These are phyloP conservation scores for Kwoniella mangroviensis DNA, from an alignment of 768 basidiomycete species.

Conservation along the genomic window DNA sequence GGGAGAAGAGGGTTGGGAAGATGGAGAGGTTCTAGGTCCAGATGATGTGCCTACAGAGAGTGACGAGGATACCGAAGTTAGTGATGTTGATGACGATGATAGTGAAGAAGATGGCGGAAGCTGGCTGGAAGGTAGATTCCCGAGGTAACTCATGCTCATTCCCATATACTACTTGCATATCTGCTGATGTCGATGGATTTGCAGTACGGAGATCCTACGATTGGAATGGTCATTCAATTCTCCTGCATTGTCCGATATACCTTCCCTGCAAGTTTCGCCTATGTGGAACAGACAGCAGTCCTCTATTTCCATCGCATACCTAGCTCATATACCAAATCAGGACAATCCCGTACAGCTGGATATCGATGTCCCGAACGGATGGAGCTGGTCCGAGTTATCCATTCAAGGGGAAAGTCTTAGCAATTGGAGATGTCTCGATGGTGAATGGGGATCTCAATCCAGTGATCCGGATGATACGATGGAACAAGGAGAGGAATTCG, in stretches of 20 bases:
- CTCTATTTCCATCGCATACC: slow-evolving; percentile 30
- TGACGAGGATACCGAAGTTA: slow-evolving; percentile 24
- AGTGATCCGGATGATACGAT: slow-evolving; percentile 20
- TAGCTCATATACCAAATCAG: slow-evolving; percentile 4
- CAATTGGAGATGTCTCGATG: slow-evolving; percentile 33
- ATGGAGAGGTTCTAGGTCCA: slow-evolving; percentile 36
- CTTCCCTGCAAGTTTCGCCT: slow-evolving; percentile 28
- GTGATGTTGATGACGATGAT: slow-evolving; percentile 20
- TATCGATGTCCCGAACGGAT: slow-evolving; percentile 35
- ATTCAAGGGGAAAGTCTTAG: slow-evolving; percentile 30
- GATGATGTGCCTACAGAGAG: slow-evolving; percentile 28
- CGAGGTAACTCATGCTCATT: slow-evolving; percentile 28
- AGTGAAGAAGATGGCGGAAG: slow-evolving; percentile 22
- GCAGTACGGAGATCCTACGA: slow-evolving; percentile 38
- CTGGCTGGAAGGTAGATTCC: slow-evolving; percentile 49
- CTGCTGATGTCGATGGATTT: not conserved
- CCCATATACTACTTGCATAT: not conserved
- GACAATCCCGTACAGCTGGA: slow-evolving; percentile 21
- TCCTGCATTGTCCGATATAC: slow-evolving; percentile 13
- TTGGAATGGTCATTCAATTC: slow-evolving; percentile 44
- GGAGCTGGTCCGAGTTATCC: slow-evolving; percentile 38
- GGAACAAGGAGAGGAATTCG: slow-evolving; percentile 9
- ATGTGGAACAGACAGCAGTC: slow-evolving; percentile 22
- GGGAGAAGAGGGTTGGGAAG: slow-evolving; percentile 41
- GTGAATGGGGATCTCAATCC: slow-evolving; percentile 20